Conservation (phyloP, 768 basidiomycete genomes). For the Scleroderma citrinum region DNA sequence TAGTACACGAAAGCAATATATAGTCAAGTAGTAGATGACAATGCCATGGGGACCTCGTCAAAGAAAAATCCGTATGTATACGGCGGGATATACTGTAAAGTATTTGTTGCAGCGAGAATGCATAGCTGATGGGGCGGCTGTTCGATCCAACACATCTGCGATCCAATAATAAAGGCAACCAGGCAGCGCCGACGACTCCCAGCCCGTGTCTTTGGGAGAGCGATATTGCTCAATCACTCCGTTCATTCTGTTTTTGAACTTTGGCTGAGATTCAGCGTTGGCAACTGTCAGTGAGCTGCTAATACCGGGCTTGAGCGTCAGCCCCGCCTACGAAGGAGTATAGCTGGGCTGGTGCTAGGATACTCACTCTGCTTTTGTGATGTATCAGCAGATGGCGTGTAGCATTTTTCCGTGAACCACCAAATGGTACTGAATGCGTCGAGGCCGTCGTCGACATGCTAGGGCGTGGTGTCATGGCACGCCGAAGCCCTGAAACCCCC, state of each 20-base stretch:
- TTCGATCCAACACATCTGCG: background rate
- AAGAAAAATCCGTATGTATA: slow-evolving; percentile 16
- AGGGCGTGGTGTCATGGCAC: slow-evolving; percentile 39
- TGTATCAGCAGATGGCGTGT: slow-evolving; percentile 45
- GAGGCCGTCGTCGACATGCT: slow-evolving; percentile 41
- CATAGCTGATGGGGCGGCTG: no score
- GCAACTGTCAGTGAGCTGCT: slow-evolving; percentile 46
- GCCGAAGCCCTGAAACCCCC: slow-evolving; percentile 19
- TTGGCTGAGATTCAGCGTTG: slow-evolving; percentile 46
- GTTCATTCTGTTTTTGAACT: slow-evolving; percentile 43
- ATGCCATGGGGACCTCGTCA: background rate
- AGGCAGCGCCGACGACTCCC: slow-evolving; percentile 13
- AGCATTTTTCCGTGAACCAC: slow-evolving; percentile 46
- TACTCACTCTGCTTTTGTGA: slow-evolving; percentile 62
- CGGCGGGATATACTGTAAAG: slow-evolving; percentile 22
- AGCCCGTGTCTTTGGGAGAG: background rate
- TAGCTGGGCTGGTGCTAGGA: slow-evolving; percentile 37
- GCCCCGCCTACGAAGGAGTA: slow-evolving; percentile 38
- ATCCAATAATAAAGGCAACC: background rate
- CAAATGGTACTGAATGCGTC: slow-evolving; percentile 38
- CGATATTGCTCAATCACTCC: slow-evolving; percentile 40
- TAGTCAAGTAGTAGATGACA: slow-evolving; percentile 22
- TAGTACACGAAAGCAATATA: slow-evolving; percentile 32
- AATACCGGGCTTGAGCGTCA: slow-evolving; percentile 42
- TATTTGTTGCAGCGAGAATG: slow-evolving; percentile 18